Base-by-base conservation (phyloP, 257 asterid species). In the Handroanthus guayacan region DNA sequence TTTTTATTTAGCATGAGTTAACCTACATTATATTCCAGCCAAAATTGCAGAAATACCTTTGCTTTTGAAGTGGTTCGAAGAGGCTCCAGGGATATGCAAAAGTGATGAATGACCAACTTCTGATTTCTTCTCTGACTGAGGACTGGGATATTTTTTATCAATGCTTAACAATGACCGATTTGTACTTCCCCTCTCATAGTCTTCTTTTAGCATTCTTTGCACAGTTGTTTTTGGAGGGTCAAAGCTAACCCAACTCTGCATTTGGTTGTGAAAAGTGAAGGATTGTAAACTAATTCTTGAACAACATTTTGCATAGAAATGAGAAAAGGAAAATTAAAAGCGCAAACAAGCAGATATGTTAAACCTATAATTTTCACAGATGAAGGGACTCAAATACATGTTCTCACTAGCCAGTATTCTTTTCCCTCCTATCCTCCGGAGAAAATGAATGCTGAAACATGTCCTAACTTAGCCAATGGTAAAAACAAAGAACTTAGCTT, bases 161-260 rank as follows among this genome's bases (percentile, higher is more conserved):
- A 79, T 75, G 51, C 82, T 83, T 77, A 73, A 57, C 56, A 80
- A 75, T 76, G 90, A 84, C 47, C 78, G 88, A 62, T 38, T 85
- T 68, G 89, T 72, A 81, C 86, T 81, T 45, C 79, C 81, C 75
- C 84, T 82, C 71, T 79, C 85, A 77, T 14, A 52, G 67, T 91
- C 90, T 78, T 80, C 90, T 77, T 85, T 88, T 74, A 86, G 82
- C 67, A 86, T 82, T 86, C 99, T 87, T 82, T 88, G 87, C 5
- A 95, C 90, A 63, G 97, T 92, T 78, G 97, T 89, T 84, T 90
- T 92, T 11, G 88, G 87, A 82, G 96, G 90, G 71, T 87, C 89
- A 71, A 86, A 81, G 74, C 84, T 78, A 74, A 87, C 87, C 97
- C 91, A 89, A 82, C 84, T 81, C 99, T 95, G 98, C 90, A 83